These are phyloP conservation scores for Leccinum boreale DNA, from an alignment of 768 basidiomycete species.

Conservation along the genomic window DNA sequence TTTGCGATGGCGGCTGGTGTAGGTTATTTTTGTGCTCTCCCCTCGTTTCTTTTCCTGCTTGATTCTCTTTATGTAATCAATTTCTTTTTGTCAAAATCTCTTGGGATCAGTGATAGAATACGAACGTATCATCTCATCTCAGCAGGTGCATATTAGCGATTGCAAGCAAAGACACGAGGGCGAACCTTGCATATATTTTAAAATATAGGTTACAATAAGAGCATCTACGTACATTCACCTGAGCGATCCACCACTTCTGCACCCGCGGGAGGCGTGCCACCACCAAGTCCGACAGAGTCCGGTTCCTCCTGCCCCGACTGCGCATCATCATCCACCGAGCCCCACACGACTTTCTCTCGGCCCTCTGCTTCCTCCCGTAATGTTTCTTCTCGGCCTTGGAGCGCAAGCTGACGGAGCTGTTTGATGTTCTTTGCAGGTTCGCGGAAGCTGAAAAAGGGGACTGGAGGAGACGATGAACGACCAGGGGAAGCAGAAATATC, in stretches of 20 bases:
- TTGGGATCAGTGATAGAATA: not conserved
- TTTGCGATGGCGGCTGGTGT: not conserved
- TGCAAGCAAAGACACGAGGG: not conserved
- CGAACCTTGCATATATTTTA: too few relatives aligned
- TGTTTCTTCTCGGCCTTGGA: slow-evolving; percentile 42
- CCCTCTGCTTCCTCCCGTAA: slow-evolving; percentile 39
- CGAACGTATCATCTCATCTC: not conserved
- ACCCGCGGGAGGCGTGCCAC: not conserved
- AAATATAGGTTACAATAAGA: not conserved
- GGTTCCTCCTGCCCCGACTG: not conserved
- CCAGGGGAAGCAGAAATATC: not conserved
- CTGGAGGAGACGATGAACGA: slow-evolving; percentile 7
- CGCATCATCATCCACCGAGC: slow-evolving; percentile 11
- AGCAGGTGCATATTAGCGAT: not conserved
- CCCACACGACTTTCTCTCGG: slow-evolving; percentile 45
- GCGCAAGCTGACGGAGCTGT: slow-evolving; percentile 45
- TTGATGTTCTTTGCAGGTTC: slow-evolving; percentile 34
- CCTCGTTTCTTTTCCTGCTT: too few relatives aligned
- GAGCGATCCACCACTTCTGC: not conserved
- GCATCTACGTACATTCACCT: not conserved
- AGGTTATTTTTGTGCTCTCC: not conserved
- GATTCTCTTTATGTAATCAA: not conserved
- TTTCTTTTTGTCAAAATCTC: not conserved
- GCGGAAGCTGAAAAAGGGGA: slow-evolving; percentile 31
- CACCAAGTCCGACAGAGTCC: not conserved